Percentiles rank a stretch among this genome's conserved stretches.
Conservation (phyloP, 129 eudicot species). For the Chrysanthemum makinoi region DNA sequence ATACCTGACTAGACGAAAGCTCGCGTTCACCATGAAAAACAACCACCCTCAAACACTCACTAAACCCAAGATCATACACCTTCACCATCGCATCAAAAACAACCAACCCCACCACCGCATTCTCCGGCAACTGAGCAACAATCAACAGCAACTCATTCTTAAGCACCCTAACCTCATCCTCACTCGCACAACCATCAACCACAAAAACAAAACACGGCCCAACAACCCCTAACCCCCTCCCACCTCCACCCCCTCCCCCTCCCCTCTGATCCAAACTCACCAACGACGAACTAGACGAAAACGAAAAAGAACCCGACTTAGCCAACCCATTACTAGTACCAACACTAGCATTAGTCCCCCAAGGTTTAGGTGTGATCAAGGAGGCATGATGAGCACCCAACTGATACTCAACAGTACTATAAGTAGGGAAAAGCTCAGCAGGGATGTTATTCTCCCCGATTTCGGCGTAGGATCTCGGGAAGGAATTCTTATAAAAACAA, state of each 20-base stretch:
- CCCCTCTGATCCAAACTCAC: slow-evolving; percentile 39
- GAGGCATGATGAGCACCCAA: slow-evolving; percentile 43
- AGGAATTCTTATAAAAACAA: slow-evolving; percentile 62
- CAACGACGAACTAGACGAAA: slow-evolving; percentile 33
- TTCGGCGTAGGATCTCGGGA: slow-evolving; percentile 66
- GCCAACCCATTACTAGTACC: slow-evolving; percentile 25
- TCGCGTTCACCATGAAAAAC: slow-evolving; percentile 87
- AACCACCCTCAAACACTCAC: slow-evolving; percentile 70
- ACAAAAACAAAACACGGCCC: slow-evolving; percentile 91
- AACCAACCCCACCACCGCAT: slow-evolving; percentile 80
- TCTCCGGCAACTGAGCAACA: slow-evolving; percentile 75
- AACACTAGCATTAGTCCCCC: slow-evolving; percentile 27
- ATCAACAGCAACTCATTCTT: slow-evolving; percentile 76
- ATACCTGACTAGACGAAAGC: slow-evolving; percentile 69
- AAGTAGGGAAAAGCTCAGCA: slow-evolving; percentile 93
- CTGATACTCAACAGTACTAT: slow-evolving; percentile 83
- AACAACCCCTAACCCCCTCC: slow-evolving; percentile 29
- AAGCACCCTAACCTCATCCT: slow-evolving; percentile 68
- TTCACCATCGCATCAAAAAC: slow-evolving; percentile 85
- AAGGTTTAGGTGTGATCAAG: slow-evolving; percentile 22
- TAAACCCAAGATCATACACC: slow-evolving; percentile 85
- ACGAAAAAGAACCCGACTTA: slow-evolving; percentile 28
- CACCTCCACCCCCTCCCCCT: slow-evolving; percentile 29
- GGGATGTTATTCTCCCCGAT: slow-evolving; percentile 86
- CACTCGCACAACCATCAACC: slow-evolving; percentile 63